These are phyloP conservation scores for Trichoderma oligosporum DNA, from an alignment of 2,329 filamentous ascomycete genomes.

Conservation along the genomic window DNA sequence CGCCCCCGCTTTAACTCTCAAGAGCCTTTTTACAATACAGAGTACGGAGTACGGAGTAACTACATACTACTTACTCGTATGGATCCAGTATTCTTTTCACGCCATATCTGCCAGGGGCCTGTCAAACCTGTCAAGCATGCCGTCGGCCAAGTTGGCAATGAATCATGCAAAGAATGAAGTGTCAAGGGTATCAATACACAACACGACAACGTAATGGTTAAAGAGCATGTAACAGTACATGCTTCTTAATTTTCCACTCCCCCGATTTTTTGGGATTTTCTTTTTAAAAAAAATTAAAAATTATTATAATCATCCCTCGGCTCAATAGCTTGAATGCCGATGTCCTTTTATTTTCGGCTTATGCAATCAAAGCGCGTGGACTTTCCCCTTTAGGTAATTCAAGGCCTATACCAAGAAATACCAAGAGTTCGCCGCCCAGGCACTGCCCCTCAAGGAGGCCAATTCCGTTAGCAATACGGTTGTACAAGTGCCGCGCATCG, in stretches of 20 bases:
- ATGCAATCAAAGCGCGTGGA: neutral
- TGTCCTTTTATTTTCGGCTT: no score
- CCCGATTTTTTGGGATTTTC: neutral
- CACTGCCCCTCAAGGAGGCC: neutral
- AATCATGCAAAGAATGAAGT: neutral
- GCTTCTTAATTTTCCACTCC: neutral
- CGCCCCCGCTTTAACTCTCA: conserved; percentile 1
- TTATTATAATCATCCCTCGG: no score
- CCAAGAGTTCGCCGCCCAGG: conserved; percentile 2
- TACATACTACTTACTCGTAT: no score
- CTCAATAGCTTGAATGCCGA: no score
- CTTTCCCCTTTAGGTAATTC: neutral
- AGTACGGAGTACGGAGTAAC: no score
- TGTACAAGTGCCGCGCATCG: no score
- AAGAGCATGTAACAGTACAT: neutral
- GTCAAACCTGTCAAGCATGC: neutral
- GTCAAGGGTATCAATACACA: neutral
- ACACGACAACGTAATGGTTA: neutral
- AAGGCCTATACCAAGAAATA: no score
- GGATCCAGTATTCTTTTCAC: no score
- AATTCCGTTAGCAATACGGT: neutral
- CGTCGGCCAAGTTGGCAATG: neutral
- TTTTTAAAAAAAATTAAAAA: no score
- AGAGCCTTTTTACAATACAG: no score
- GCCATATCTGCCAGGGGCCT: conserved; percentile 2